Evolutionary conservation across 352 stramenopile species (phyloP), one percentile per base, ranked within the genome.

Genomic region (Thalassiosira hispida): DNA sequence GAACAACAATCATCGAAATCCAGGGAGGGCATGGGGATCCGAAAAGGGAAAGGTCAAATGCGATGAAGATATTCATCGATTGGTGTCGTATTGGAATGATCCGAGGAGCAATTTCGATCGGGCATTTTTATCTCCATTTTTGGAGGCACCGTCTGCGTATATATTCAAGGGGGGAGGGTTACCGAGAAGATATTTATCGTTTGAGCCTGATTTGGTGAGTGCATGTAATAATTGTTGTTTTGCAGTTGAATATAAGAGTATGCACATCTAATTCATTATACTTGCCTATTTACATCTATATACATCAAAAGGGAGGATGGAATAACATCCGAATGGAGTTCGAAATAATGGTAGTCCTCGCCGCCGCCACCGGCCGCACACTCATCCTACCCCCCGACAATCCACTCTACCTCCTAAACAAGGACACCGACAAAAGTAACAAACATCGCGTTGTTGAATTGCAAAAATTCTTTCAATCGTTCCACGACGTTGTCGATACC

Each of bases 311-410:
- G n/a, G n/a, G n/a, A n/a, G 91, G 91, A 33, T 95, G 88, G 84
- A 95, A 95, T 67, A 95, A 95, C 80, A 94, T 94, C 22, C 85
- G 91, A 29, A 94, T 95, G 86, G 84, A 84, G 25, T 91, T 95
- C 67, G 91, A 95, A 76, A 83, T 84, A 9, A 77, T 93, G 20
- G 35, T 93, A 9, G 77, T 94, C 11, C 87, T 93, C 22, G 90
- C 91, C 11, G 77, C 74, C 42, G 81, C 71, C 46, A 95, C 91
- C 12, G 90, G 90, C 2, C 73, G 91, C 4, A 93, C 83, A 2
- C 72, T 95, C 4, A 84, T 95, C 22, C 65, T 95, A 47, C 91
- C 90, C 9, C 86, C 90, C 12, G 73, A 83, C 23, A 81, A 92
- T 73, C 73, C 63, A 20, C 76, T 93, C 14, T 95, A 95, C 70